Evolutionary conservation across 192 early-diverging fungal genomes (phyloP), one percentile per base, ranked within the genome.

Genomic region (Podila verticillata): DNA sequence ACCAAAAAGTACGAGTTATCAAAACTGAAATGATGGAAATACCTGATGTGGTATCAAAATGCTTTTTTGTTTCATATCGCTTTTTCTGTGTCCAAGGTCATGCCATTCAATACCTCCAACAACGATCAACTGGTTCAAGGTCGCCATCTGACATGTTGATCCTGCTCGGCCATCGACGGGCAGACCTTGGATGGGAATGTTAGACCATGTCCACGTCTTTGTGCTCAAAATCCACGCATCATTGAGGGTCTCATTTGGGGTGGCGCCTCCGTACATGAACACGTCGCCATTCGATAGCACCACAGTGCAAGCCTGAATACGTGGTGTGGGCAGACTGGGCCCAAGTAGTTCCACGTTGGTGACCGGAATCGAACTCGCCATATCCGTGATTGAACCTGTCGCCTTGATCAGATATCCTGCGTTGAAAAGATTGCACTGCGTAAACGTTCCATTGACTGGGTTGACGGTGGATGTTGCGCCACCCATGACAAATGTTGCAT

Each of bases 81-180:
- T 54, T 54, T 15, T 9, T 47, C 44, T 54, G 22, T 54, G 10
- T 26, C 8, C 3, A 15, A 22, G 51, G 9, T 24, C 20, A 24
- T 24, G 51, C 24, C 51, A 54, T n/a, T 0, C n/a, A 54, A 30
- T 31, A 60, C 58, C 58, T 60, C 58, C 58, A 34, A 60, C 58
- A 17, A 60, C 19, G 10, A 60, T 32, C 26, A 60, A 8, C 58
- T 60, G 58, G 58, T 60, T 32, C 6, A 26, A 7, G 30, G 58
- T 60, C 58, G 58, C 58, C 58, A 60, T 60, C 26, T 60, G 28
- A 30, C 58, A 60, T 19, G 58, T 60, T 19, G 58, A 28, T 32
- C 58, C 58, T 30, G 58, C 58, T 26, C 58, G 58, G 5, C 58
- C 58, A 17, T 1, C 8, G 26, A 19, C 26, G 13, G 58, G 58